Conservation (phyloP, 306 rosid genomes). For the Mimosa bimucronata region DNA sequence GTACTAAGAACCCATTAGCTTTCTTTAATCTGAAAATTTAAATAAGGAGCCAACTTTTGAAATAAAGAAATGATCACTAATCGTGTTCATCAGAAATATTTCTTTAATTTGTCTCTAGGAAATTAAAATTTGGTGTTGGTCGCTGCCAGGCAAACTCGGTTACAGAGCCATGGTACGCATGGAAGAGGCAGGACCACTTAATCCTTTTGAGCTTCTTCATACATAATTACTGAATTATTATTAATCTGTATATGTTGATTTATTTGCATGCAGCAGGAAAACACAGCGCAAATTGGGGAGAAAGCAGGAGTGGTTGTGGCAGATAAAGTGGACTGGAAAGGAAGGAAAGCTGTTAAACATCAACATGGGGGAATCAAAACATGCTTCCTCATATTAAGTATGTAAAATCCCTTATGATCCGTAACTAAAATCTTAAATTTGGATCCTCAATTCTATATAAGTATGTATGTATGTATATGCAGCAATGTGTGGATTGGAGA, state of each 20-base stretch:
- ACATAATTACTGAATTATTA: not conserved
- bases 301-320: constrained; percentile 50
- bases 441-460: not conserved
- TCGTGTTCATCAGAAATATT: constrained; percentile 12
- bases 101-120: constrained; percentile 17
- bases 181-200: not conserved
- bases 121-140: constrained; percentile 23
- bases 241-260: not conserved
- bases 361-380: constrained; percentile 73
- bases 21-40: not conserved
- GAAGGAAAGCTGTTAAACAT: constrained; percentile 71
- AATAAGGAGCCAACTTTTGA: not conserved
- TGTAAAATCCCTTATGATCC: not conserved
- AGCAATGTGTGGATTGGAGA: constrained; percentile 70
- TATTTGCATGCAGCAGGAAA: constrained; percentile 52
- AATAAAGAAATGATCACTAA: constrained; percentile 30
- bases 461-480: constrained; percentile 13
- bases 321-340: constrained; percentile 94
- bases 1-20: no score
- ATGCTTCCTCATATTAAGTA: constrained; percentile 64
- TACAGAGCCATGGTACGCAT: not conserved
- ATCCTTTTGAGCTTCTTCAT: no score
- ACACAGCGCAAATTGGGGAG: constrained; percentile 21
- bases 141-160: not conserved
- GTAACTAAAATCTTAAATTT: not conserved